Conservation (phyloP, 2,329 filamentous ascomycete species). For the Aureobasidium sp. region DNA sequence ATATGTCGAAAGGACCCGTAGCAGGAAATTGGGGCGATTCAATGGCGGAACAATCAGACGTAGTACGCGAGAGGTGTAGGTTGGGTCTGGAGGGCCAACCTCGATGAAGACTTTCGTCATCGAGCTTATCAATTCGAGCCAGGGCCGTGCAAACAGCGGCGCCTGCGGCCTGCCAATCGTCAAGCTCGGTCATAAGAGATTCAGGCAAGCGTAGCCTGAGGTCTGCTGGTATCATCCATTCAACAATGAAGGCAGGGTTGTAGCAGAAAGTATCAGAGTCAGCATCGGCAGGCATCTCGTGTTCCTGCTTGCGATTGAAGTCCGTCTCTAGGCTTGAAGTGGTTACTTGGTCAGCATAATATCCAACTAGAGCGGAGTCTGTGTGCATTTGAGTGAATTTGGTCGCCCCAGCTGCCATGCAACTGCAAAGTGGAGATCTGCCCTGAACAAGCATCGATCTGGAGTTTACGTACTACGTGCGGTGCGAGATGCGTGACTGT, state of each 20-base stretch:
- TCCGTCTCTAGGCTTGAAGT: conserved; percentile 13
- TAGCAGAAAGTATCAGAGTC: conserved; percentile 29
- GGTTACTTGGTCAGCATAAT: background rate
- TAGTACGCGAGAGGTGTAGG: conserved; percentile 13
- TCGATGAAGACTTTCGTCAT: conserved; percentile 27
- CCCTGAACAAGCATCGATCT: background rate
- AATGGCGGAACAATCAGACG: conserved; percentile 3
- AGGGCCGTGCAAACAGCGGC: conserved; percentile 40
- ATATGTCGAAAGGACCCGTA: background rate
- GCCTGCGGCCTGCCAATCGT: conserved; percentile 36
- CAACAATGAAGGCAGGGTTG: conserved; percentile 30
- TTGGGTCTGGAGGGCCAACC: conserved; percentile 26
- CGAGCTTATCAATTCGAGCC: conserved; percentile 28
- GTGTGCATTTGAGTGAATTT: background rate
- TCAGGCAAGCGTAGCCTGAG: conserved; percentile 33
- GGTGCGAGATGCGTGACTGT: conserved; percentile 16
- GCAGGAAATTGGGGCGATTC: background rate
- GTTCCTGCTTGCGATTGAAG: conserved; percentile 3
- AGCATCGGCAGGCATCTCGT: conserved; percentile 12
- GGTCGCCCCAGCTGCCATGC: background rate
- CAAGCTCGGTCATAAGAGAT: conserved; percentile 28
- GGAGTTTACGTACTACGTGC: conserved; percentile 3
- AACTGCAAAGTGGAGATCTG: background rate
- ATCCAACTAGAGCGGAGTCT: background rate
- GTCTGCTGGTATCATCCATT: conserved; percentile 33